phyloP scores from a whole-genome alignment of 2,329 filamentous ascomycete species.

The Didymella pinodella region DNA sequence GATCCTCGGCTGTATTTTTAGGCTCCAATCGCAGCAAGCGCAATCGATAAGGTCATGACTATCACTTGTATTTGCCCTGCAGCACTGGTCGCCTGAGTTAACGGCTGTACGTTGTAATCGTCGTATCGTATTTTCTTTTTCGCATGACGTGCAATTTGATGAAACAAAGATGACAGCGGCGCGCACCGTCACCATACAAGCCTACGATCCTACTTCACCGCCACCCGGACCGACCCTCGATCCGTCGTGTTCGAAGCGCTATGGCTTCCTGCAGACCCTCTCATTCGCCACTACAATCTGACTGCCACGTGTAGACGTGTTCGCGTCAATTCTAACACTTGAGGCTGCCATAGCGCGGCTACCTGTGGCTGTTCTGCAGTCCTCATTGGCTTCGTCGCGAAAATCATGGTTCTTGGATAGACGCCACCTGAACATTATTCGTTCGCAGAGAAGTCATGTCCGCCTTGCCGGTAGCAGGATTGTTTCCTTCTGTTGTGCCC shows the following conservation, averaged over 20 bases:
- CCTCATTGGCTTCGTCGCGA: slow-evolving; percentile 24
- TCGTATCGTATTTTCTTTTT: neutral
- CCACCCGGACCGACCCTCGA: slow-evolving; percentile 5
- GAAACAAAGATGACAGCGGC: slow-evolving; percentile 1
- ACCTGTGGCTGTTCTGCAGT: slow-evolving; percentile 14
- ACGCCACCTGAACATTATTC: slow-evolving; percentile 25
- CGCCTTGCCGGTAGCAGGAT: slow-evolving; percentile 19
- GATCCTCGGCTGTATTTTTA: slow-evolving; percentile 21
- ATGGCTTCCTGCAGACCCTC: slow-evolving; percentile 1
- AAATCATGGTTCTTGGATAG: slow-evolving; percentile 18
- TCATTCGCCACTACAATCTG: slow-evolving; percentile 15
- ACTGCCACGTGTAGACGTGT: slow-evolving; percentile 29
- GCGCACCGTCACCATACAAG: slow-evolving; percentile 3
- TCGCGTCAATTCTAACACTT: slow-evolving; percentile 15
- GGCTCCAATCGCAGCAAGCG: slow-evolving; percentile 16
- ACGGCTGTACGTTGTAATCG: neutral
- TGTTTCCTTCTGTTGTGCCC: slow-evolving; percentile 7
- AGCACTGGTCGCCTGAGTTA: slow-evolving; percentile 16
- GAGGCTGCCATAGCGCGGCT: slow-evolving; percentile 29
- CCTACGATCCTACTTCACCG: slow-evolving; percentile 8
- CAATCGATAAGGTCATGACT: slow-evolving; percentile 26
- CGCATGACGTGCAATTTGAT: neutral
- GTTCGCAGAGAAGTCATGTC: slow-evolving; percentile 20
- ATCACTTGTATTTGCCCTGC: slow-evolving; percentile 12
- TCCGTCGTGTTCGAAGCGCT: slow-evolving; percentile 7